Base-by-base conservation (phyloP, 768 basidiomycete genomes). In the Symmetrospora coprosmae region DNA sequence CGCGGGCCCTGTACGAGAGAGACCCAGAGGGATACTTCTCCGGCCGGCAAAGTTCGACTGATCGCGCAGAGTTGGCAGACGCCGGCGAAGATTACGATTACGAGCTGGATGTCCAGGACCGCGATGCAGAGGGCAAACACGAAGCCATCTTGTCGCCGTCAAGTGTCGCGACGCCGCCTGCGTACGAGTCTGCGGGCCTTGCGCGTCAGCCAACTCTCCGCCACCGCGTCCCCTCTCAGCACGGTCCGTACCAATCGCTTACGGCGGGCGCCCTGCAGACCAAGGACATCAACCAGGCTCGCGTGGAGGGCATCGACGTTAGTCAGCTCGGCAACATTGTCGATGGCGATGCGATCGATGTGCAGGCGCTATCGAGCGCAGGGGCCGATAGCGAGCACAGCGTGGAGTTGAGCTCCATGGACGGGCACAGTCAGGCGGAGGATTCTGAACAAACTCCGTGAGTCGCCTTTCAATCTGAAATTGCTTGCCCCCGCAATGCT, bases 71-170 rank as follows among this genome's bases (percentile, higher is more conserved):
- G n/a, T n/a, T n/a, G n/a, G n/a, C 23, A n/a, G 52, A 50, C 27
- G 55, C 33, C 2, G 39, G 21, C 13, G 49, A 63, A 1, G 59
- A 62, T 25, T 51, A 66, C 40, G 66, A 69, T 45, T 68, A 68
- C 59, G 64, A 68, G 45, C 61, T 69, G n/a, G 68, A 69, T 34
- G 51, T 66, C 19, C 64, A 52, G 40, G 56, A 63, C 5, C 7
- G 60, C 4, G 56, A 62, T 55, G 45, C 52, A 5, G 38, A 47
- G 30, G 46, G 64, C 17, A 50, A 47, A 11, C 46, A 61, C 38
- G 41, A 50, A 23, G 64, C 58, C 21, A 40, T 46, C 7, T 28
- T 46, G 13, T 47, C 43, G 23, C 38, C 52, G 43, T n/a, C n/a
- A n/a, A n/a, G n/a, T n/a, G n/a, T n/a, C n/a, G n/a, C n/a, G n/a